Base-by-base conservation (phyloP, 345 rosid genomes). In the Chamaenerion angustifolium region DNA sequence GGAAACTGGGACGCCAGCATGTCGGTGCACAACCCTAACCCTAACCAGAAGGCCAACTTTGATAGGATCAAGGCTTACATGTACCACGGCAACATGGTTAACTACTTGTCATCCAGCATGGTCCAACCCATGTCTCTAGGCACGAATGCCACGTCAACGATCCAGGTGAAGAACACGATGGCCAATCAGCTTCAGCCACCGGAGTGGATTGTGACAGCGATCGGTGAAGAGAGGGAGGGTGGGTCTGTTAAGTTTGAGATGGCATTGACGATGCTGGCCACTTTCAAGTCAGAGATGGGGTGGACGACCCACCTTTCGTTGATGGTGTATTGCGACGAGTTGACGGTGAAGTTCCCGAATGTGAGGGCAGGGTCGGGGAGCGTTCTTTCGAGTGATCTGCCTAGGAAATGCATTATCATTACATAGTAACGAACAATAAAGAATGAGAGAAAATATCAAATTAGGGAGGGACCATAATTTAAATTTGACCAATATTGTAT, bases 1-100 rank as follows among this genome's bases (percentile, higher is more conserved):
- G 79, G 71, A 1, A 47, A 18, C 1, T 75, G 76, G 76, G 68
- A 67, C 0, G 60, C 66, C 7, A 61, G 61, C 9, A 6, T 78
- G 12, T 41, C 64, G 0, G 56, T 71, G 0, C 42, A 43, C 11
- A 81, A 73, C 72, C 64, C 65, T 1, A 63, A 71, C 47, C 13
- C 52, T 0, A 67, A 51, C 16, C 45, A 66, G 5, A 58, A 21
- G 15, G 35, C 59, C 40, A 46, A 44, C 40, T 59, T 75, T 12
- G 57, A 65, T 8, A 56, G 56, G 11, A 43, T 81, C 50, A 43
- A 69, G 48, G 61, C 44, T 11, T 44, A 15, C 6, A 27, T 77
- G 12, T 66, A 23, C 21, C 63, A 56, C 37, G 37, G 37, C 37
- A 16, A 52, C 0, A 52, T 52, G 0, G 40, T 12, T 53, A 12